Percentiles rank a stretch among this genome's conserved stretches.
phyloP scores from a whole-genome alignment of 2,329 filamentous ascomycete species.

The Epichloe brachyelytri region DNA sequence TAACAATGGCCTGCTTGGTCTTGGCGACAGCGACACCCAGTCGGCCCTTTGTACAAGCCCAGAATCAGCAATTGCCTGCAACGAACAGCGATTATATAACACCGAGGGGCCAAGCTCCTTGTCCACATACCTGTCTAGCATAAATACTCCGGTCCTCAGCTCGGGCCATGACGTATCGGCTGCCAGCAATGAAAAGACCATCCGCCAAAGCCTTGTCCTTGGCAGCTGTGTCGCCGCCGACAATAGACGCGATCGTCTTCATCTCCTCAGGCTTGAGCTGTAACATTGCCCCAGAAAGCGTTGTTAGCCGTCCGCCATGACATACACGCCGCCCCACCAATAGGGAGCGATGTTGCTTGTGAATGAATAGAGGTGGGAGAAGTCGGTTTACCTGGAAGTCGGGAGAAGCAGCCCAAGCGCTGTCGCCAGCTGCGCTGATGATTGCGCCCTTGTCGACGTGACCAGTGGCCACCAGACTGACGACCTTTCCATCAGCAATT shows the following conservation, averaged over 20 bases:
- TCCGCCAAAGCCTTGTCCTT: constrained; percentile 55
- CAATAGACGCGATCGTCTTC: constrained; percentile 41
- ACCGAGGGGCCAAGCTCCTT: background rate
- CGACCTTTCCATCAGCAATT: constrained; percentile 11
- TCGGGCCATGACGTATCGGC: constrained; percentile 66
- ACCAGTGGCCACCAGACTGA: constrained; percentile 67
- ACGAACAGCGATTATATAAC: background rate
- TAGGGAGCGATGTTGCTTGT: background rate
- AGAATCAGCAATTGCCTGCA: background rate
- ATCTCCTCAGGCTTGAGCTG: constrained; percentile 40
- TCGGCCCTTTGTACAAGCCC: constrained; percentile 41
- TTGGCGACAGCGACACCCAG: constrained; percentile 73
- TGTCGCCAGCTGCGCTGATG: constrained; percentile 68
- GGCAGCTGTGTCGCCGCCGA: constrained; percentile 31
- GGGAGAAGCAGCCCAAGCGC: constrained; percentile 59
- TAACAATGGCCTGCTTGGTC: constrained; percentile 76
- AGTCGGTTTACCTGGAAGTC: constrained; percentile 55
- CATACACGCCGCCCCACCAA: constrained; percentile 2
- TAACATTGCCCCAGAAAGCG: background rate
- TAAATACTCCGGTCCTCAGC: constrained; percentile 71
- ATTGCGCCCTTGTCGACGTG: constrained; percentile 78
- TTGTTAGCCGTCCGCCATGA: background rate
- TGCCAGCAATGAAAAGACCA: constrained; percentile 63
- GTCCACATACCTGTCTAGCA: constrained; percentile 60
- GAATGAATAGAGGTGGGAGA: constrained; percentile 11